Evolutionary conservation across 2,329 filamentous ascomycete genomes (phyloP), one percentile per base, ranked within the genome.

Genomic region (Aspergillus latus): DNA sequence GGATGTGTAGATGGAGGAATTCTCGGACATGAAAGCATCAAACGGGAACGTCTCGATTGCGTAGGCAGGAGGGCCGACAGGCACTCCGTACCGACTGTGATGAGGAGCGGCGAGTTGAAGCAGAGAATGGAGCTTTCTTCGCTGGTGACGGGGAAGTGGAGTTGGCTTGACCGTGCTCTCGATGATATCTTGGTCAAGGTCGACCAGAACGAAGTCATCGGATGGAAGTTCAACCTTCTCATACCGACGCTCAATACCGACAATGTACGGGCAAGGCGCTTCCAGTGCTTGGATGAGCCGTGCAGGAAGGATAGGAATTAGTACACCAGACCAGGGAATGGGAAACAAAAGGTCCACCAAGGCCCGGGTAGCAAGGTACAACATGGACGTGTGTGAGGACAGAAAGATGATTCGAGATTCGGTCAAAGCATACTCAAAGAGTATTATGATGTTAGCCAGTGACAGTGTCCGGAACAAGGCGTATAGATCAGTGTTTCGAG

Each of bases 391-490:
- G 72, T 99, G 92, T 1, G 92, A 96, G 7, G 94, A 97, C 16
- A 97, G 81, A 62, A 99, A 87, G 69, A 99, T 96, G 73, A 99
- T 97, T 57, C 93, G 89, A 44, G 92, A 94, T 76, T 99, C 94
- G 1, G 90, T 84, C 71, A 99, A 82, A 63, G 91, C 89, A 73
- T 93, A 97, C 78, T 99, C 94, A 69, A 97, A 92, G 21, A 99
- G 81, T 16, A 90, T 87, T 59, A 99, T 85, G 57, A 99, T 89
- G 72, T 99, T 97, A 52, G 92, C 89, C 53, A 97, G 86, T 2
- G 92, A 95, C 32, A 99, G 79, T 46, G 88, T 90, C 60, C 92
- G 84, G 79, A 99, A 99, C 8, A 99, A 80, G 8, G 92, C 90
- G 74, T 95, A 99, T 1, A 99, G 80, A 74, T 99, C 94, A 51